Conservation (phyloP, 1,284 basidiomycete genomes). For the Tremellales sp. region DNA sequence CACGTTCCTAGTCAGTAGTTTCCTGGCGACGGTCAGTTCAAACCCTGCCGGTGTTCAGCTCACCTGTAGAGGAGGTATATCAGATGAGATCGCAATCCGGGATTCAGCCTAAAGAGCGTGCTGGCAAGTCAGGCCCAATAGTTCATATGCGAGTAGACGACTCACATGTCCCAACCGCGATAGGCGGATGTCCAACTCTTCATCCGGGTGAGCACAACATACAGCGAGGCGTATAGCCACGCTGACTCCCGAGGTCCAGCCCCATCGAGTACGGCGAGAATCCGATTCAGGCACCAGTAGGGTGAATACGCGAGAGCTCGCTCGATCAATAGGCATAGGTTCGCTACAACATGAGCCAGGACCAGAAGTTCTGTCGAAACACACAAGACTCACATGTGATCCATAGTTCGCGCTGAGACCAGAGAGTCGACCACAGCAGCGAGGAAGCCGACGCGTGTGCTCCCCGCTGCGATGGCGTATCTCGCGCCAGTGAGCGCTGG, state of each 20-base stretch:
- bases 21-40: too few species aligned
- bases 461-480: slow-evolving; percentile 10
- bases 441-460: slow-evolving; percentile 9
- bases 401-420: slow-evolving; percentile 13
- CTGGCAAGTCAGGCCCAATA: too few species aligned
- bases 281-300: slow-evolving; percentile 25
- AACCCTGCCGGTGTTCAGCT: too few species aligned
- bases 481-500: slow-evolving; percentile 26
- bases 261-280: slow-evolving; percentile 24
- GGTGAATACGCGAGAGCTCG: slow-evolving; percentile 30
- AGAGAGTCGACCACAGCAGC: slow-evolving; percentile 22
- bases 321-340: slow-evolving; percentile 9
- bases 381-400: slow-evolving; percentile 9
- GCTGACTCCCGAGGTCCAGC: background rate
- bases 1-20: slow-evolving; percentile 27
- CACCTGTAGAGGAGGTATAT: slow-evolving; percentile 26
- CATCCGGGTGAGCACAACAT: background rate
- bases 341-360: slow-evolving; percentile 5
- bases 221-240: background rate
- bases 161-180: too few species aligned
- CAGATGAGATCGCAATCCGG: slow-evolving; percentile 15
- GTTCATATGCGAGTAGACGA: too few species aligned
- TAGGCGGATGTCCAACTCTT: background rate
- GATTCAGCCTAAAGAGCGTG: too few species aligned
- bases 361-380: background rate